Conservation (phyloP, 306 rosid genomes). For the Glycyrrhiza uralensis region DNA sequence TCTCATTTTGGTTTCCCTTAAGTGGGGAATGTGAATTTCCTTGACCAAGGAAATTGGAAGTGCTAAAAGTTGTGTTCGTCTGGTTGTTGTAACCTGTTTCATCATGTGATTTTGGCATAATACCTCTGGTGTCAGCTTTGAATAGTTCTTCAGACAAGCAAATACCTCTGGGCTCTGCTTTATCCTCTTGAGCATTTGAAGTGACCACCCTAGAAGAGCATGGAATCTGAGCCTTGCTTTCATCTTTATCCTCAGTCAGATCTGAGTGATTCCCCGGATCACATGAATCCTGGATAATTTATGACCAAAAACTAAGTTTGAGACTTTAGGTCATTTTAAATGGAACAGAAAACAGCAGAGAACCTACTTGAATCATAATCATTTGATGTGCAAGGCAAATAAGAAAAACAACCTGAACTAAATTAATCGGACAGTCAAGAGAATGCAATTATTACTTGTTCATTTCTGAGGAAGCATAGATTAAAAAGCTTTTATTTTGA, state of each 20-base stretch:
- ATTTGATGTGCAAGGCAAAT: not conserved
- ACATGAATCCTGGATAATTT: constrained; percentile 63
- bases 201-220: constrained; percentile 28
- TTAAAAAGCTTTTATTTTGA: too few species aligned
- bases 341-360: not conserved
- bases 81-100: constrained; percentile 29
- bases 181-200: constrained; percentile 40
- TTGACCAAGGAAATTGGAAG: constrained; percentile 43
- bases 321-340: constrained; percentile 7
- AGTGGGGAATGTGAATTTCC: constrained; percentile 45
- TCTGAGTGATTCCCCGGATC: constrained; percentile 88
- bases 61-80: constrained; percentile 21
- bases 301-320: constrained; percentile 25
- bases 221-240: constrained; percentile 52
- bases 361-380: constrained; percentile 21
- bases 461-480: constrained; percentile 8
- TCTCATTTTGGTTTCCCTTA: constrained; percentile 41
- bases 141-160: constrained; percentile 32
- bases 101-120: constrained; percentile 35
- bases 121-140: constrained; percentile 34
- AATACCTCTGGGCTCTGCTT: constrained; percentile 26
- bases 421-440: not conserved
- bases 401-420: not conserved
- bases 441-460: constrained; percentile 4
- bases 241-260: constrained; percentile 76